A percentile compares a stretch with the other conserved stretches of the same genome.
These are phyloP conservation scores for Ilyonectria mors-panacis DNA, from an alignment of 2,329 filamentous ascomycete species.

Conservation along the genomic window DNA sequence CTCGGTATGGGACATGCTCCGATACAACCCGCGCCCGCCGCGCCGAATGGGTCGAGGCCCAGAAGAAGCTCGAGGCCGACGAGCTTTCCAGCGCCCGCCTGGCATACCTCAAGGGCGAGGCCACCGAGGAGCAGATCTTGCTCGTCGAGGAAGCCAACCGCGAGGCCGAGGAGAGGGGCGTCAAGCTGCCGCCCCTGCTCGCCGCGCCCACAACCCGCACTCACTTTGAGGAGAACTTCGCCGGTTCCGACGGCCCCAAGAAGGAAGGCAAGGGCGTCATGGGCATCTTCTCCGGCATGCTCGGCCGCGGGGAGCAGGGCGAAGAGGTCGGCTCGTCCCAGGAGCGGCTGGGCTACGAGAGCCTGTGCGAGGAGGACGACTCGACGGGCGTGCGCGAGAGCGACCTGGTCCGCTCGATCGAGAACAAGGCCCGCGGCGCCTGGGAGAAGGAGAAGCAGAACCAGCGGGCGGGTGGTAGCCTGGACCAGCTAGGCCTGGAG, in stretches of 20 bases:
- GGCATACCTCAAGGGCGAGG: constrained; percentile 72
- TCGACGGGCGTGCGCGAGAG: constrained; percentile 36
- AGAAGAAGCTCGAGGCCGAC: constrained; percentile 68
- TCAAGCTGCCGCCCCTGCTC: constrained; percentile 67
- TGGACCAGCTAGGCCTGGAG: constrained; percentile 65
- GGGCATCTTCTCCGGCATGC: constrained; percentile 52
- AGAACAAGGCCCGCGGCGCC: constrained; percentile 59
- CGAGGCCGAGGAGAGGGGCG: constrained; percentile 61
- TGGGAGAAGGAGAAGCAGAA: constrained; percentile 67
- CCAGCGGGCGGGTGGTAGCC: constrained; percentile 64
- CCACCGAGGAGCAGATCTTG: constrained; percentile 68
- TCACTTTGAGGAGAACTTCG: constrained; percentile 54
- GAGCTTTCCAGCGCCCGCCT: constrained; percentile 70
- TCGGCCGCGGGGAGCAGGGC: constrained; percentile 46
- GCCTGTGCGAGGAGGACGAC: constrained; percentile 41
- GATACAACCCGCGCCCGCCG: constrained; percentile 73
- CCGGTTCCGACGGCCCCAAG: constrained; percentile 37
- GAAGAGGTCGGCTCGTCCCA: constrained; percentile 38
- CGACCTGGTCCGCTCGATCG: constrained; percentile 44
- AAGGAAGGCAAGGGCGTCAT: constrained; percentile 55
- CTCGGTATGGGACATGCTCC: constrained; percentile 74
- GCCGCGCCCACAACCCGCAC: constrained; percentile 59
- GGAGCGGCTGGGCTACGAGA: constrained; percentile 36
- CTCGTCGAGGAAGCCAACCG: constrained; percentile 72
- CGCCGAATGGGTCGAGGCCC: constrained; percentile 70